Base-by-base conservation (phyloP, 805 yeast genomes). In the Kodamaea kakaduensis region DNA sequence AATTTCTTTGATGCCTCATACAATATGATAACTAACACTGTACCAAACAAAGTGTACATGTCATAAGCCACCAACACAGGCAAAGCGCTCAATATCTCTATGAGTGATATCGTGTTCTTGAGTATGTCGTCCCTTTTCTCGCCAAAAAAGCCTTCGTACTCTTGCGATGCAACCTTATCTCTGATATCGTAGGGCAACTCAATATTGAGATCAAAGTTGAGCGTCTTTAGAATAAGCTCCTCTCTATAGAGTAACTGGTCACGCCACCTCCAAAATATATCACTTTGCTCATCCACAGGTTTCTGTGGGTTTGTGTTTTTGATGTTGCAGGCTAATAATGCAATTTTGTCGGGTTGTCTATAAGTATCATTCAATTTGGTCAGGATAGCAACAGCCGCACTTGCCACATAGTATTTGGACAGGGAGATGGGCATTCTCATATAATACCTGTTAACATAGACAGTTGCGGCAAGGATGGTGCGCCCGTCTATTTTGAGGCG, bases 221-320 rank as follows among this genome's bases (percentile, higher is more conserved):
- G 51, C 22, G 56, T 47, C 42, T 59, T 58, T 15, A 67, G 46
- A 9, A 67, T 57, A 25, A 67, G 48, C 47, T 67, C 73, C 44
- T 67, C 73, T 23, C 73, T 45, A 41, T 57, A 67, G 27, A 67
- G 45, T 7, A 67, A 48, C 46, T 67, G 71, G 47, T 67, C 73
- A 20, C 71, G 37, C 71, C 71, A 67, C 27, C 54, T 54, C 73
- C 73, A 67, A 45, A 64, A 67, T 32, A 56, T 38, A 14, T 59
- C 60, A 38, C 61, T 59, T 22, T 64, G 69, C 42, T 65, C 69
- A 32, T 66, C 69, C 2, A 67, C 48, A 14, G 45, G 41, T 25
- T 46, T 45, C n/a, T 36, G 20, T 1, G 47, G 47, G 22, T 47
- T 38, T 4, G 67, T 61, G 42, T 57, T 62, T 38, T 62, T 61